phyloP scores from a whole-genome alignment of 768 basidiomycete species.

The Termitomyces heimii region DNA sequence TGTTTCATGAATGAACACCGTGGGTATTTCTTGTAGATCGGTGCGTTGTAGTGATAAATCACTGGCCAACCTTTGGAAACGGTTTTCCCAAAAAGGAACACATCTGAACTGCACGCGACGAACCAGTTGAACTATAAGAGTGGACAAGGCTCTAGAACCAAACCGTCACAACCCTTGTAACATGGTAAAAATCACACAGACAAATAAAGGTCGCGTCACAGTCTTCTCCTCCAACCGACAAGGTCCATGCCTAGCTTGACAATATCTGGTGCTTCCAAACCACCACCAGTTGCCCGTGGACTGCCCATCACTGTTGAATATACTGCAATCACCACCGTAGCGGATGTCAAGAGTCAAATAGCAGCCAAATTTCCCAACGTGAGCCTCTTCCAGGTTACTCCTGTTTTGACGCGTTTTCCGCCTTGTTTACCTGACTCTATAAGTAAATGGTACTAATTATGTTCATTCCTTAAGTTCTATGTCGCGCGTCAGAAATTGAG shows the following conservation, averaged over 20 bases:
- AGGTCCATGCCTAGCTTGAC: slow-evolving; percentile 40
- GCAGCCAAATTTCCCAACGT: slow-evolving; percentile 35
- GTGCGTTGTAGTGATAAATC: no score
- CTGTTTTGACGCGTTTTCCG: background rate
- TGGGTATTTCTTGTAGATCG: background rate
- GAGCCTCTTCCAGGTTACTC: slow-evolving; percentile 3
- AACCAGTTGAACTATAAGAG: no score
- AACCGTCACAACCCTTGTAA: no score
- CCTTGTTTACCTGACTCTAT: background rate
- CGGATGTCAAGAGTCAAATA: slow-evolving; percentile 64
- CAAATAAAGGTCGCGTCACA: background rate
- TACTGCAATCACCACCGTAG: slow-evolving; percentile 48
- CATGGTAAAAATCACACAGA: background rate
- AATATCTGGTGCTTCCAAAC: slow-evolving; percentile 43
- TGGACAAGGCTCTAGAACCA: no score
- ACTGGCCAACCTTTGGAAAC: no score
- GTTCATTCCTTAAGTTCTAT: slow-evolving; percentile 47
- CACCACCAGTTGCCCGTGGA: slow-evolving; percentile 38
- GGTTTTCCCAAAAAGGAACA: no score
- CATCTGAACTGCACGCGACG: no score
- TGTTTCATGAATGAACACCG: background rate
- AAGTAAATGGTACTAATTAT: slow-evolving; percentile 1
- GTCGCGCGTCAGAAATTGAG: slow-evolving; percentile 69
- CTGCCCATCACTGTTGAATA: slow-evolving; percentile 49
- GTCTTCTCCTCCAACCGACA: background rate